Evolutionary conservation across 768 basidiomycete species (phyloP).

Genomic region (Tricholoma furcatifolium): DNA sequence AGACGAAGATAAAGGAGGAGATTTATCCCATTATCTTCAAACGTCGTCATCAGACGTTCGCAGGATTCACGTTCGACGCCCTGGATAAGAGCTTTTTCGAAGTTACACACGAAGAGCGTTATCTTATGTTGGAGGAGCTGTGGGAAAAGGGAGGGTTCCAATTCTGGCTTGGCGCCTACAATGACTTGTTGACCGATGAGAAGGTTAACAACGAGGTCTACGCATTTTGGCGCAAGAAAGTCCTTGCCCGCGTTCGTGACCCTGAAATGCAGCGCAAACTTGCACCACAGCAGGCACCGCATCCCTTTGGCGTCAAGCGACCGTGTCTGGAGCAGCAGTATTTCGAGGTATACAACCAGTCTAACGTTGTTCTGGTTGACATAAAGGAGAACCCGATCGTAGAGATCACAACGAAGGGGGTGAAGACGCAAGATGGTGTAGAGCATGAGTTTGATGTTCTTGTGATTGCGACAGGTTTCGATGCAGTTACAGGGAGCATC

Average conservation of each 20-base stretch:
- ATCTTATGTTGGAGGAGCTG: constrained; percentile 17
- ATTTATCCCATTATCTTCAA: constrained; percentile 19
- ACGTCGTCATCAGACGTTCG: constrained; percentile 19
- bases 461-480: constrained; percentile 25
- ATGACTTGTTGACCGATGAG: constrained; percentile 15
- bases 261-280: constrained; percentile 20
- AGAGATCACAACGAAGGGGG: constrained; percentile 19
- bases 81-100: constrained; percentile 11
- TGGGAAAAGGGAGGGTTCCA: constrained; percentile 23
- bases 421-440: constrained; percentile 18
- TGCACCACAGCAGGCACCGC: constrained; percentile 19
- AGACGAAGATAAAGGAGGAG: constrained; percentile 17
- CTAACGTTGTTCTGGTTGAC: constrained; percentile 23
- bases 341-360: constrained; percentile 24
- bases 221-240: constrained; percentile 24
- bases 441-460: constrained; percentile 22
- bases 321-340: constrained; percentile 21
- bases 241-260: constrained; percentile 17
- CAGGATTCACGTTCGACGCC: constrained; percentile 15
- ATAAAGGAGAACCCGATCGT: constrained; percentile 19
- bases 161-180: constrained; percentile 16
- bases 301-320: constrained; percentile 26
- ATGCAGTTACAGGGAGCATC: constrained; percentile 23
- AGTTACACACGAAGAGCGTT: constrained; percentile 19
- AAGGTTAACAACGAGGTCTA: constrained; percentile 21